Percentiles rank a stretch among this genome's conserved stretches.
phyloP scores from a whole-genome alignment of 2,329 filamentous ascomycete species.

The Penicillium sp. region DNA sequence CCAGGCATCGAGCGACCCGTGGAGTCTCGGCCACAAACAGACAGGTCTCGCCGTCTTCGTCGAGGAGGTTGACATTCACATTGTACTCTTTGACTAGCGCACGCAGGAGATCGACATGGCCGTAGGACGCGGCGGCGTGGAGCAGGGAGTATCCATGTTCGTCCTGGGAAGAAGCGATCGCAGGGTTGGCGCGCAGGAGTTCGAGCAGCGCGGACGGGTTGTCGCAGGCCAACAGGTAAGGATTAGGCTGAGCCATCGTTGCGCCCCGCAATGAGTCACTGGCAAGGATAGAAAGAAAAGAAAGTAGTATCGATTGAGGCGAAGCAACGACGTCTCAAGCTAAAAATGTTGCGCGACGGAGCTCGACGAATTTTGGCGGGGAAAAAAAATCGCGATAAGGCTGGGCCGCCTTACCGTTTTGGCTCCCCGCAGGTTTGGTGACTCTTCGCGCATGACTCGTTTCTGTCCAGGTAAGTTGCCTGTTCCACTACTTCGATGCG shows the following conservation, averaged over 20 bases:
- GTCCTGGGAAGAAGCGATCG: slow-evolving; percentile 79
- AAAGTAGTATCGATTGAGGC: neutral
- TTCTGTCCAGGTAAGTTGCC: neutral
- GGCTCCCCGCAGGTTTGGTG: slow-evolving; percentile 23
- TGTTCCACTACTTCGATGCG: neutral
- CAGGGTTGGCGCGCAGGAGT: slow-evolving; percentile 71
- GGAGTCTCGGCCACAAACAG: slow-evolving; percentile 86
- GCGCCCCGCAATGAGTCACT: slow-evolving; percentile 12
- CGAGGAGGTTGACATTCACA: slow-evolving; percentile 76
- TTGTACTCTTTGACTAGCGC: slow-evolving; percentile 73
- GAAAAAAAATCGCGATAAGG: slow-evolving; percentile 15
- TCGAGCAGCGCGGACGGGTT: slow-evolving; percentile 72
- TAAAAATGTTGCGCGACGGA: neutral
- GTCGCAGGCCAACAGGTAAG: slow-evolving; percentile 78
- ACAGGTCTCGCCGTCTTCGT: slow-evolving; percentile 93
- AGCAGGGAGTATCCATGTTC: slow-evolving; percentile 91
- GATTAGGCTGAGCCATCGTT: slow-evolving; percentile 54
- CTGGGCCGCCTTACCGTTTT: slow-evolving; percentile 21
- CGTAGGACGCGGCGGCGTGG: slow-evolving; percentile 92
- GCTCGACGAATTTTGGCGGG: slow-evolving; percentile 1
- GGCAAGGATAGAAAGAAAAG: neutral
- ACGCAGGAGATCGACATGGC: slow-evolving; percentile 77
- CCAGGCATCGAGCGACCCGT: slow-evolving; percentile 73
- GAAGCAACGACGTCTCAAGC: neutral
- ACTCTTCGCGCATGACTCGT: slow-evolving; percentile 10